These are phyloP conservation scores for Tetrahymena thermophila DNA, from an alignment of 73 alveolate genomes.

Conservation along the genomic window DNA sequence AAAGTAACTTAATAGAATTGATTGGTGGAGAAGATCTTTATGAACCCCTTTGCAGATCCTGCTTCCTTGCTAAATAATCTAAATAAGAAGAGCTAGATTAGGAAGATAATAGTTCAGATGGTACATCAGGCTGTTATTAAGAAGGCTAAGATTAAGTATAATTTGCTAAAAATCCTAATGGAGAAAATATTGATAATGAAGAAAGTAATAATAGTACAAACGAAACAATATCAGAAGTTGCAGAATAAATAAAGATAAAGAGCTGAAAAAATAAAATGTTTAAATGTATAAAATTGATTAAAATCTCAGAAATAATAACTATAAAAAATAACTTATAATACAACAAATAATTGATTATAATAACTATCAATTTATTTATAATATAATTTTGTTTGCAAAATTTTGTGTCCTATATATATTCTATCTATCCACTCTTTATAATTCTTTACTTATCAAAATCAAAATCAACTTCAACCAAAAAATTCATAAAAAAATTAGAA, in stretches of 20 bases:
- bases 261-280: not conserved
- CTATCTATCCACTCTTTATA: not conserved
- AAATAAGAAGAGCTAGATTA: not conserved
- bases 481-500: not conserved
- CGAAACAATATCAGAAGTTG: not conserved
- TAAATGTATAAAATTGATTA: too few species aligned
- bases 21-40: slow-evolving; percentile 94
- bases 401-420: not conserved
- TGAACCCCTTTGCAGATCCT: slow-evolving; percentile 91
- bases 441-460: not conserved
- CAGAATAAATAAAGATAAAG: too few species aligned
- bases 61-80: slow-evolving; percentile 48
- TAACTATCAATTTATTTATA: too few species aligned
- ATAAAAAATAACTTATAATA: not conserved
- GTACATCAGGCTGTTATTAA: not conserved
- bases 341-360: not conserved
- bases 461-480: not conserved
- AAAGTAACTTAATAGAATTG: slow-evolving; percentile 54
- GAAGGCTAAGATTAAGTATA: not conserved
- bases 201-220: not conserved
- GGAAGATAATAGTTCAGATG: not conserved
- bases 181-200: not conserved
- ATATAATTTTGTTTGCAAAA: too few species aligned
- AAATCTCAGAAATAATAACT: not conserved
- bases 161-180: not conserved